Evolutionary conservation across 2,329 filamentous ascomycete species (phyloP).

Genomic region (Cladosporium sp.): DNA sequence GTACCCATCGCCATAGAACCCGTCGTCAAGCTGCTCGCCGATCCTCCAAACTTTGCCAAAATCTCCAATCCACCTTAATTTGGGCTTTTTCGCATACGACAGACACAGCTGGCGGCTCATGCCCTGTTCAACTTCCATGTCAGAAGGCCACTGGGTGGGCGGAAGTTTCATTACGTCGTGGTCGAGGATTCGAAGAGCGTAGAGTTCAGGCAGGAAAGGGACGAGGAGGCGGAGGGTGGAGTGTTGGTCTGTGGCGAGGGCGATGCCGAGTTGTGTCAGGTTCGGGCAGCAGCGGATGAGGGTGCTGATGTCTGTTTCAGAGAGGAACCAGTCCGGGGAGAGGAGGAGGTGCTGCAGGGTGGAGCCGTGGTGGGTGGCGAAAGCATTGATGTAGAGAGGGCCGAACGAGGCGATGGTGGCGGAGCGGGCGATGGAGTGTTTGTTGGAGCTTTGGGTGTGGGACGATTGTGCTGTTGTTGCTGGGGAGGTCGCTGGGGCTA

Average conservation of each 20-base stretch:
- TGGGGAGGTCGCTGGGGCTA: neutral
- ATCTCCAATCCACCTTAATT: conserved; percentile 37
- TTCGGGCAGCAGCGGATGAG: conserved; percentile 54
- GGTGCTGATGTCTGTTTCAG: conserved; percentile 44
- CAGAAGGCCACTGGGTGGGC: neutral
- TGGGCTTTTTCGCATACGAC: conserved; percentile 10
- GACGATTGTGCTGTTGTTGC: conserved; percentile 18
- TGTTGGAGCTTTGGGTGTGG: neutral
- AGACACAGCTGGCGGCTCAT: conserved; percentile 22
- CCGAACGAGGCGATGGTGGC: neutral
- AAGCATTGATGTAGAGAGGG: conserved; percentile 44
- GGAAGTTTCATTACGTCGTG: conserved; percentile 15
- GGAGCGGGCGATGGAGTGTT: neutral
- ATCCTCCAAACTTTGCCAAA: conserved; percentile 37
- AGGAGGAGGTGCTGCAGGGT: conserved; percentile 55
- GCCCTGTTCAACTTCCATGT: conserved; percentile 29
- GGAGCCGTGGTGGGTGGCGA: conserved; percentile 48
- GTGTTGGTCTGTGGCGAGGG: conserved; percentile 55
- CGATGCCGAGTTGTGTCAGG: conserved; percentile 55
- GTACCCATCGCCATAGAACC: conserved; percentile 10
- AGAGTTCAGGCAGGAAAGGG: conserved; percentile 36
- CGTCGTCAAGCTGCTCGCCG: conserved; percentile 20
- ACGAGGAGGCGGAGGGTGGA: conserved; percentile 40
- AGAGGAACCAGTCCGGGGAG: conserved; percentile 52
- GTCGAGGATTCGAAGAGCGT: conserved; percentile 37